Conservation (phyloP, 192 early-diverging fungal genomes). For the Kappamyces sp. region DNA sequence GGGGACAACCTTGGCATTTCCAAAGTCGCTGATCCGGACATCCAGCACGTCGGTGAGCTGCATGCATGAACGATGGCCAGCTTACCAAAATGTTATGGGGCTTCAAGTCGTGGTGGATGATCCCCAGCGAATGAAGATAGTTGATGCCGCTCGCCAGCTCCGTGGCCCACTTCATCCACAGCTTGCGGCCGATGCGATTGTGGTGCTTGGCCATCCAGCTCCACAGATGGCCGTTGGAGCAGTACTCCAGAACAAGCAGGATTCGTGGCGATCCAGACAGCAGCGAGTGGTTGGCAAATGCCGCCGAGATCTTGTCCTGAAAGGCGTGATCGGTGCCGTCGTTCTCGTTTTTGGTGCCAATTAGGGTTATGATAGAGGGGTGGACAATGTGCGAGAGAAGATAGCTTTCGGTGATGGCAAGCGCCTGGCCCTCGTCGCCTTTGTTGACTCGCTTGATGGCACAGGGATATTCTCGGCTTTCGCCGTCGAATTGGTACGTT, state of each 20-base stretch:
- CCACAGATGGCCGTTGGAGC: conserved; percentile 43
- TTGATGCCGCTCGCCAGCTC: conserved; percentile 41
- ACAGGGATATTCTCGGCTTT: conserved; percentile 18
- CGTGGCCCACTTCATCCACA: conserved; percentile 47
- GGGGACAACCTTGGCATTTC: conserved; percentile 45
- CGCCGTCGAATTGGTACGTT: conserved; percentile 21
- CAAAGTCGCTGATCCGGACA: conserved; percentile 46
- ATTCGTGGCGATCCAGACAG: conserved; percentile 16
- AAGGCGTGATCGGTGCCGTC: conserved; percentile 15
- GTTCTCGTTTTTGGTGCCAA: conserved; percentile 40
- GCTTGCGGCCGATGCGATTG: conserved; percentile 29
- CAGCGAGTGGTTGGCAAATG: background rate
- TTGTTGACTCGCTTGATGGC: conserved; percentile 48
- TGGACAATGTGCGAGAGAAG: conserved; percentile 32
- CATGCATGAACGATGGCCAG: background rate
- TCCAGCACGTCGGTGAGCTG: conserved; percentile 40
- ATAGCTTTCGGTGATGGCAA: conserved; percentile 31
- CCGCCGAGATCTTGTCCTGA: background rate
- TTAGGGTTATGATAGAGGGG: conserved; percentile 38
- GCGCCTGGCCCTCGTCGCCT: conserved; percentile 28
- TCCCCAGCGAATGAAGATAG: conserved; percentile 41
- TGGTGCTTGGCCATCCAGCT: conserved; percentile 31
- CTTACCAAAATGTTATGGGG: conserved; percentile 53
- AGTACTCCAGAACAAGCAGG: conserved; percentile 42
- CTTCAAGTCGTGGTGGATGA: conserved; percentile 56